Conservation (phyloP, 768 basidiomycete genomes). For the Daedalea quercina region DNA sequence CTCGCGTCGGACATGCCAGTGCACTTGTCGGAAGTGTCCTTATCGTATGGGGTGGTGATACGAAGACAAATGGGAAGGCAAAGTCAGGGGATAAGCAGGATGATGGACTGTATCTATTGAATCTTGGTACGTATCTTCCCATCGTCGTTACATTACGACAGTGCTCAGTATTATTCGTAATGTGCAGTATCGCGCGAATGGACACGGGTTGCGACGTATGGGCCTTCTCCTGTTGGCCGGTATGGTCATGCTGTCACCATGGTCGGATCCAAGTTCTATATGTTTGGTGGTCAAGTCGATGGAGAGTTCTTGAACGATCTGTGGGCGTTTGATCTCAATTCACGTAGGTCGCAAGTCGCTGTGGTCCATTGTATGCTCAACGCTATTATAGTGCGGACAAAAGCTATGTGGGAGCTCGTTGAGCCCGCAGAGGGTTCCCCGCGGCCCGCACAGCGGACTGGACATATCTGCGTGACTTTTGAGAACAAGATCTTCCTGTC, state of each 20-base stretch:
- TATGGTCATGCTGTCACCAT: constrained; percentile 97
- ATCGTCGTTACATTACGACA: not conserved
- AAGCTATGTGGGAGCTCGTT: constrained; percentile 76
- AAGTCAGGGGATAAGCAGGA: constrained; percentile 74
- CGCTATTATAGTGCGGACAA: constrained; percentile 60
- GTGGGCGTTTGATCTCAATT: constrained; percentile 94
- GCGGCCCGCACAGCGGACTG: constrained; percentile 78
- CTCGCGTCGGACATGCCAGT: constrained; percentile 94
- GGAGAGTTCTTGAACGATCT: constrained; percentile 92
- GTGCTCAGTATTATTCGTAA: not conserved
- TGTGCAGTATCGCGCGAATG: constrained; percentile 83
- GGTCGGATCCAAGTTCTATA: constrained; percentile 84
- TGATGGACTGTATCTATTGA: constrained; percentile 88
- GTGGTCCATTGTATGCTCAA: not conserved
- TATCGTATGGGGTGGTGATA: constrained; percentile 98
- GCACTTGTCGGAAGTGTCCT: constrained; percentile 94
- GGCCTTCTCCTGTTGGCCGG: constrained; percentile 76
- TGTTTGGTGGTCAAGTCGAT: constrained; percentile 96
- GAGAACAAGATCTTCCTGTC: constrained; percentile 82
- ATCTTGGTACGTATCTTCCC: constrained; percentile 61
- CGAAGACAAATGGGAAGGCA: constrained; percentile 65
- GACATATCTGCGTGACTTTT: constrained; percentile 81
- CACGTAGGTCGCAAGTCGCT: constrained; percentile 47
- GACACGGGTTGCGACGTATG: constrained; percentile 79
- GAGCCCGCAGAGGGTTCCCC: constrained; percentile 51